phyloP scores from a whole-genome alignment of 768 basidiomycete species.

The Lyophyllum decastes region DNA sequence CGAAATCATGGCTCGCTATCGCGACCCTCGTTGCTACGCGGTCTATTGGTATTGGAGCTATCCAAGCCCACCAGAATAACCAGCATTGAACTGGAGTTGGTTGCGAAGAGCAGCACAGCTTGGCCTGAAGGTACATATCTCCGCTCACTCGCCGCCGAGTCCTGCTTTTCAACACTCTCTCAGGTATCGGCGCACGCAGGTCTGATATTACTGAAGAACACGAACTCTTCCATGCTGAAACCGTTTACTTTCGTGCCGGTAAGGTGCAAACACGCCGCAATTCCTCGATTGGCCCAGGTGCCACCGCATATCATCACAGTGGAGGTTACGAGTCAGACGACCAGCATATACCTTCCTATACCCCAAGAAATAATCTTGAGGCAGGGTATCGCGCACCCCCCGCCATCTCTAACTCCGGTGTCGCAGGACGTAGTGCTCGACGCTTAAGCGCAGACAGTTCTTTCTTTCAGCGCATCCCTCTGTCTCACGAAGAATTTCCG shows the following conservation, averaged over 20 bases:
- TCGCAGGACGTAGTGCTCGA: conserved; percentile 6
- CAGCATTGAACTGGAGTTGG: conserved; percentile 79
- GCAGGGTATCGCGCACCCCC: conserved; percentile 6
- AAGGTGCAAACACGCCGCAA: conserved; percentile 34
- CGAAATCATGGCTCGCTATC: conserved; percentile 28
- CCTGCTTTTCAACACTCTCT: not conserved
- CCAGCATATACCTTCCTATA: conserved; percentile 13
- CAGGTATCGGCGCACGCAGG: conserved; percentile 70
- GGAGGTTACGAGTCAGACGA: conserved; percentile 32
- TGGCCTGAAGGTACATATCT: conserved; percentile 81
- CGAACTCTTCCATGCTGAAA: conserved; percentile 67
- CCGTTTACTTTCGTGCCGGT: conserved; percentile 72
- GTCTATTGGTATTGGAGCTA: conserved; percentile 55
- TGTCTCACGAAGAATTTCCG: conserved; percentile 32
- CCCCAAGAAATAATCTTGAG: conserved; percentile 11
- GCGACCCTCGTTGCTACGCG: conserved; percentile 59
- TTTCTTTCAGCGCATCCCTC: conserved; percentile 31
- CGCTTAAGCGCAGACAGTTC: conserved; percentile 37
- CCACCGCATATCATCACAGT: conserved; percentile 31
- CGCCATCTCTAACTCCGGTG: not conserved
- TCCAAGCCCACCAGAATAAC: conserved; percentile 84
- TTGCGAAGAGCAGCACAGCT: conserved; percentile 67
- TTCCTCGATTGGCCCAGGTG: conserved; percentile 50
- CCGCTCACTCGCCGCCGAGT: not conserved
- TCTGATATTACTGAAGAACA: conserved; percentile 81